Conservation (phyloP, 192 early-diverging fungal genomes). For the Dimargaris cristalligena region DNA sequence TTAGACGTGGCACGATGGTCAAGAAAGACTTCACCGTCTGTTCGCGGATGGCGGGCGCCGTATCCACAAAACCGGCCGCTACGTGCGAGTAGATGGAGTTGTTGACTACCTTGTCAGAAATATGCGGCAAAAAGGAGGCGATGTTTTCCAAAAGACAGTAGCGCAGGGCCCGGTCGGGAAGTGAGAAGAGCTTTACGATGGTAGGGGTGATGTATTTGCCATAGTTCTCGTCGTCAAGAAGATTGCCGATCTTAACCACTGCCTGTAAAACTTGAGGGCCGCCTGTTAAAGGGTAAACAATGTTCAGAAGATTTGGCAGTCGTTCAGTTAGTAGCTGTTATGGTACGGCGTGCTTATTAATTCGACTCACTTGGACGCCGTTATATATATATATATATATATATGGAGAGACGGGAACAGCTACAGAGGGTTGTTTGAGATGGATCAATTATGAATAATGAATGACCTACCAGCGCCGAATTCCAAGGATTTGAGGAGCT, state of each 20-base stretch:
- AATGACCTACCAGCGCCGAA: constrained; percentile 50
- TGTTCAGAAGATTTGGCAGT: no score
- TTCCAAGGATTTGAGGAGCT: constrained; percentile 67
- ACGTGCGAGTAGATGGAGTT: constrained; percentile 79
- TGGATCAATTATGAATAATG: no score
- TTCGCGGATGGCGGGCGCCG: constrained; percentile 79
- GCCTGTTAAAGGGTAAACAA: no score
- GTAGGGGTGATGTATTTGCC: constrained; percentile 47
- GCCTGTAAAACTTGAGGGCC: constrained; percentile 55
- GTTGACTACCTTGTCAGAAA: constrained; percentile 47
- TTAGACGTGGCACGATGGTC: constrained; percentile 49
- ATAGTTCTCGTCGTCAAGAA: constrained; percentile 57
- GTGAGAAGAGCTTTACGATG: constrained; percentile 71
- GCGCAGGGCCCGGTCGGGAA: constrained; percentile 72
- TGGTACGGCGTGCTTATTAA: no score
- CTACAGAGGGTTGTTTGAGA: no score
- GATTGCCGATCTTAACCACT: constrained; percentile 70
- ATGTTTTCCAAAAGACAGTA: constrained; percentile 73
- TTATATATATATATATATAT: no score
- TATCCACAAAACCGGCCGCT: constrained; percentile 76
- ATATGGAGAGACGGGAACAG: no score
- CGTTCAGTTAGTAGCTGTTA: no score
- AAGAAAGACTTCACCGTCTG: constrained; percentile 74
- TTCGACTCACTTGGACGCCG: no score
- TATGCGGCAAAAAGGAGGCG: constrained; percentile 44